Base-by-base conservation (phyloP, 1,284 basidiomycete species). In the Leccinum pachyderme region DNA sequence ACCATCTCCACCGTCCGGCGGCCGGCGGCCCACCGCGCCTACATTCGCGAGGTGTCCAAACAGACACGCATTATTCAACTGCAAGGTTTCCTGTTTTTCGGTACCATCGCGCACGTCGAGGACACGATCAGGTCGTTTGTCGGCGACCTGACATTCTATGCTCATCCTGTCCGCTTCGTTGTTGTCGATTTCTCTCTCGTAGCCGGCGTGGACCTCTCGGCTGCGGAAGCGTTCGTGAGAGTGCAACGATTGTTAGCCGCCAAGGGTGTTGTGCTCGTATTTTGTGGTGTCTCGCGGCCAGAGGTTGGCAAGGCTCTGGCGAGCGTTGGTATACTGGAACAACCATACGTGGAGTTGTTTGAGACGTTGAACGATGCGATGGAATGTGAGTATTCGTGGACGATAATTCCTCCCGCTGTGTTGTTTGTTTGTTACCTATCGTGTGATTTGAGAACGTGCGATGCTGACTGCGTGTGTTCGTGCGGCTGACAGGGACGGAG, bases 71-170 rank as follows among this genome's bases (percentile, higher is more conserved):
- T 98, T 53, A 78, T 98, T 64, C 87, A 91, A 60, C 73, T 98
- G 7, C 95, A 98, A 79, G 93, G 90, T 0, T 95, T 93, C 75
- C 77, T 99, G 35, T 99, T 98, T 81, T 99, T 99, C 71, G 96
- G 97, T 5, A 98, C 95, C 0, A 96, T 98, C 64, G 81, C 88
- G 1, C 78, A 87, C 44, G 93, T 97, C 55, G 95, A 98, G 71
- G 87, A 89, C 61, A 78, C 88, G 1, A 88, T 94, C 45, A 82
- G 89, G 7, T 74, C 80, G 15, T 78, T 94, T 22, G 81, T 98
- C 24, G 84, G 91, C 54, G 81, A 82, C 6, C 83, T 86, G 0
- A 77, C 81, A 12, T 97, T 94, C 87, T 77, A 84, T 45, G 77
- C 79, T 31, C 86, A 86, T 52, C 94, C 95, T 0, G 87, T 98